These are phyloP conservation scores for Globisporangium canariense DNA, from an alignment of 352 stramenopile genomes.

Conservation along the genomic window DNA sequence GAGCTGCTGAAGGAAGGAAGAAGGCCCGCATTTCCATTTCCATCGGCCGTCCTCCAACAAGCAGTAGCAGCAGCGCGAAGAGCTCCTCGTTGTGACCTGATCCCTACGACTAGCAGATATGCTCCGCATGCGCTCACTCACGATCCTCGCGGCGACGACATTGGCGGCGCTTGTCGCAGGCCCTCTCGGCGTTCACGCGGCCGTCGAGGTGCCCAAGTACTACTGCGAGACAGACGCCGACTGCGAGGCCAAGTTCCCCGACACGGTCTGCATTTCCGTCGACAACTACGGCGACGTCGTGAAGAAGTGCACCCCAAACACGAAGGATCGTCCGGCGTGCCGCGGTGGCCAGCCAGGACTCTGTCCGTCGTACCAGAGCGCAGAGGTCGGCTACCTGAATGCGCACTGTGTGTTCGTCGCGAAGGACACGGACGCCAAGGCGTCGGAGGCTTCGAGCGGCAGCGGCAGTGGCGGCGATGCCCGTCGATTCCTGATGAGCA, in stretches of 20 bases:
- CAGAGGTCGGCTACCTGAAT: constrained; percentile 72
- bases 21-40: neutral
- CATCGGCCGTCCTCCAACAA: neutral
- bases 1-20: neutral
- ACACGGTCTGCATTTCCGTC: constrained; percentile 74
- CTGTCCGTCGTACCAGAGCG: constrained; percentile 76
- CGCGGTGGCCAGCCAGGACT: constrained; percentile 62
- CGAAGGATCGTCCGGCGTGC: constrained; percentile 66
- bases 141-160: constrained; percentile 9
- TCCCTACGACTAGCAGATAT: neutral
- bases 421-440: constrained; percentile 29
- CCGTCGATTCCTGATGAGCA: constrained; percentile 14
- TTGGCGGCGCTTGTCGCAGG: constrained; percentile 3
- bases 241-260: constrained; percentile 61
- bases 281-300: constrained; percentile 72
- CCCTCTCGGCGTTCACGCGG: constrained; percentile 7
- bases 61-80: neutral
- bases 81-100: neutral
- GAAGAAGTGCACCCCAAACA: constrained; percentile 84
- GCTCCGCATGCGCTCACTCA: constrained; percentile 13
- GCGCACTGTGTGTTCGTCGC: constrained; percentile 81
- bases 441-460: constrained; percentile 12
- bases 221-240: constrained; percentile 66
- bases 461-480: neutral
- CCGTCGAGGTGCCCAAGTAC: constrained; percentile 27